These are phyloP conservation scores for Dovyalis caffra DNA, from an alignment of 345 rosid species.

Conservation along the genomic window DNA sequence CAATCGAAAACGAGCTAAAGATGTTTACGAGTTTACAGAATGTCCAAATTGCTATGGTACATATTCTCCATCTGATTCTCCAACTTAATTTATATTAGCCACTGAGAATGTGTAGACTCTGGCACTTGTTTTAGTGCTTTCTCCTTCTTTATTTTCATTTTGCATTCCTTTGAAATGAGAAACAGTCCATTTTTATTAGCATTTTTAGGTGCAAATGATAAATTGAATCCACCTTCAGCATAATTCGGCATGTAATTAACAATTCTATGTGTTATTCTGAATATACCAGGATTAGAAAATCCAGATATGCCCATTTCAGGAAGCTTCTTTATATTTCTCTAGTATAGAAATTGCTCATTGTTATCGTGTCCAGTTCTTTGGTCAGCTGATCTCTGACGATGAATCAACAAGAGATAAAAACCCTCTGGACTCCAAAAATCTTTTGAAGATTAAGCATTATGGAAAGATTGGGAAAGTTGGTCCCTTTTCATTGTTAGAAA, in stretches of 20 bases:
- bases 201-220: neutral
- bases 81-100: neutral
- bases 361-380: neutral
- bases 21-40: conserved; percentile 91
- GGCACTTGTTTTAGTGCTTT: neutral
- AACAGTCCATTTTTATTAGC: neutral
- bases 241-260: too few relatives aligned
- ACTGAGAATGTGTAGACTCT: neutral
- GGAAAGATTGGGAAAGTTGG: neutral
- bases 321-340: neutral
- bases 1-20: conserved; percentile 89
- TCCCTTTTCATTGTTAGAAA: neutral
- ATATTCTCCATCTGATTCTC: conserved; percentile 8
- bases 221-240: neutral
- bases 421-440: neutral
- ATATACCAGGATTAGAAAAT: too few relatives aligned
- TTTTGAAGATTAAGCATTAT: too few relatives aligned
- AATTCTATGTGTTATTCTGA: too few relatives aligned
- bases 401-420: neutral
- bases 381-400: neutral
- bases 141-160: neutral
- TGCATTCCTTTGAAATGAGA: neutral
- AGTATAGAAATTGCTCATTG: neutral
- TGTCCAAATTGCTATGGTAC: conserved; percentile 96
- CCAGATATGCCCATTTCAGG: too few relatives aligned